phyloP scores from a whole-genome alignment of 176 grass and related monocot genomes.

The Ensete glaucum region DNA sequence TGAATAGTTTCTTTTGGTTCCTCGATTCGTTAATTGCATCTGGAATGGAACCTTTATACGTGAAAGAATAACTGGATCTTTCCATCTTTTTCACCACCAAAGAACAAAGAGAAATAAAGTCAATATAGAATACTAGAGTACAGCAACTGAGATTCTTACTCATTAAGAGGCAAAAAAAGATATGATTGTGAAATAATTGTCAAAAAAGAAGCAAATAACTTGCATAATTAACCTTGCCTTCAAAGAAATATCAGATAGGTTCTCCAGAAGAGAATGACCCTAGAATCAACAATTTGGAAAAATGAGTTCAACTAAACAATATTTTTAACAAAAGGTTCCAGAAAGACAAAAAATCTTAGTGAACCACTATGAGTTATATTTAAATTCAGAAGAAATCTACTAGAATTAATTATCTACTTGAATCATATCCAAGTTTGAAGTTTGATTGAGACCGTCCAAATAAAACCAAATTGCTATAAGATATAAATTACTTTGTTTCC shows the following conservation, averaged over 20 bases:
- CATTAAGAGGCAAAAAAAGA: too few species aligned
- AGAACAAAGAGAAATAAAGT: conserved; percentile 1
- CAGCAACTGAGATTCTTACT: too few species aligned
- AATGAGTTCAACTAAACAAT: too few species aligned
- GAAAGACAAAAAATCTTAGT: neutral
- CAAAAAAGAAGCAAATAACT: too few species aligned
- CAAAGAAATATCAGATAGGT: too few species aligned
- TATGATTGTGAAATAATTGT: too few species aligned
- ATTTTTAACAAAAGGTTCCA: neutral
- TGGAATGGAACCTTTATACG: conserved; percentile 67
- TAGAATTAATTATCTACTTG: too few species aligned
- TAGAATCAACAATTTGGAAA: too few species aligned
- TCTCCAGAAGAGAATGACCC: too few species aligned
- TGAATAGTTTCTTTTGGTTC: conserved; percentile 81
- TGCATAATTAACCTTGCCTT: too few species aligned
- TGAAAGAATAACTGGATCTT: conserved; percentile 45
- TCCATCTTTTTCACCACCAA: conserved; percentile 41
- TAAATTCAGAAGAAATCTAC: too few species aligned
- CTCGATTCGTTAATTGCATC: conserved; percentile 75
- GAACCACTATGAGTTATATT: neutral
- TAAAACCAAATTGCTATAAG: neutral
- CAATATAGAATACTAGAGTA: neutral
- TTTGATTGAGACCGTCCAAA: neutral
- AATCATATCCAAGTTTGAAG: neutral
- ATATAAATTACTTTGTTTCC: too few species aligned